Base-by-base conservation (phyloP, 23 red algal species). In the Porphyridium purpureum region DNA sequence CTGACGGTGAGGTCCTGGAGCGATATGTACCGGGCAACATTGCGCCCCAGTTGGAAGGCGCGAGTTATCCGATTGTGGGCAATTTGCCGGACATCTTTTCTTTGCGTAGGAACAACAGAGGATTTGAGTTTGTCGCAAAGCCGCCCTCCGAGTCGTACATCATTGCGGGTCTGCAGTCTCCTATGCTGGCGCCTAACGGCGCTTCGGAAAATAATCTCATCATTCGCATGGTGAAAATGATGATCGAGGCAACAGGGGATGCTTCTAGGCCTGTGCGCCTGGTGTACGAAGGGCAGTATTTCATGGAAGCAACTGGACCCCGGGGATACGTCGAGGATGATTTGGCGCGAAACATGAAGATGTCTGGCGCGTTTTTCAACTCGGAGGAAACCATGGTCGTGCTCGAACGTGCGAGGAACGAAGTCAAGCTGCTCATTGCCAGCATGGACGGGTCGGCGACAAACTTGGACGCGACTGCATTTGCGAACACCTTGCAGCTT, bases 41-140 rank as follows among this genome's bases (percentile, higher is more conserved):
- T 15, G 52, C 15, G 1, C 9, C 4, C 1, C 31, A 49, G 8
- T 28, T 82, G 8, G 24, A 2, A 0, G 34, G 5, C 23, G 60
- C 72, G 1, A 5, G n/a, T 7, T 71, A 71, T 19, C 41, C 42
- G 8, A 54, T 82, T 28, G 46, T 62, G 9, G 64, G 24, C 31
- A 64, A 55, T 21, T 47, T 82, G 17, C 75, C 75, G 24, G 20
- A 55, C 28, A 64, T 82, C 19, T 57, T 70, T 7, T 21, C 44
- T 5, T 44, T 61, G 25, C 63, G 75, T 2, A 30, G 64, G 1
- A 82, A 71, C 36, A 70, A 70, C 75, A 48, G 64, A 47, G 75
- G 75, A 20, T 67, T 82, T 27, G 75, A 82, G 55, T 56, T 56
- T 50, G 31, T 82, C 27, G 75, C 64, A 30, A 64, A 69, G 3